phyloP scores from a whole-genome alignment of 2,329 filamentous ascomycete genomes.

The Pseudonectria foliicola region DNA sequence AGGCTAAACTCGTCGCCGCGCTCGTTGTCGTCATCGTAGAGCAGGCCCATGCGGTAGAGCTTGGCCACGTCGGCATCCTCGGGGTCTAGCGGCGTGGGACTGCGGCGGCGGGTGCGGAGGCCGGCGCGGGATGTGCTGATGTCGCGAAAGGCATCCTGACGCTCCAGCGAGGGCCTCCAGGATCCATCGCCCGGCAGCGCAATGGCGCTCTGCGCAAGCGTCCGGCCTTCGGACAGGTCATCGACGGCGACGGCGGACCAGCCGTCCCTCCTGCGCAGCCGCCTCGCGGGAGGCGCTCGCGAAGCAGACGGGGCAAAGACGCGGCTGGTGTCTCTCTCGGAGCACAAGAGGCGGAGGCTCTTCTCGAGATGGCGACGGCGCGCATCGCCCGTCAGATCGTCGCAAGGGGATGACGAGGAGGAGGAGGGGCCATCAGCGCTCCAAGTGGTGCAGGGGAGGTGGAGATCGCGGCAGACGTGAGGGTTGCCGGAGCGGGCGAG shows the following conservation, averaged over 20 bases:
- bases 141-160: slow-evolving; percentile 41
- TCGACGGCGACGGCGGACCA: slow-evolving; percentile 13
- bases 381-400: slow-evolving; percentile 8
- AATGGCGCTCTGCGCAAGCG: slow-evolving; percentile 28
- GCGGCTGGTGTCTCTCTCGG: neutral
- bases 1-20: slow-evolving; percentile 30
- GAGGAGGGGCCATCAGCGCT: neutral
- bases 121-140: slow-evolving; percentile 29
- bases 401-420: slow-evolving; percentile 9
- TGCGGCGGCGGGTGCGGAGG: slow-evolving; percentile 17
- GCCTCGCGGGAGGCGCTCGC: too few species aligned
- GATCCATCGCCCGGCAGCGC: slow-evolving; percentile 30
- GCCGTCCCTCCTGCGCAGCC: neutral
- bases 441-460: slow-evolving; percentile 14
- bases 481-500: slow-evolving; percentile 15
- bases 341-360: slow-evolving; percentile 8
- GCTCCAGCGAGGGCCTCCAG: slow-evolving; percentile 34
- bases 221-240: slow-evolving; percentile 27
- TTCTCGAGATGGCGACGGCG: slow-evolving; percentile 17
- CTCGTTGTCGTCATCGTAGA: slow-evolving; percentile 36
- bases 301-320: neutral
- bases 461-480: slow-evolving; percentile 16
- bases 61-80: slow-evolving; percentile 33
- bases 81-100: slow-evolving; percentile 5
- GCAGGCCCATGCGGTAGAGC: slow-evolving; percentile 37